phyloP scores from a whole-genome alignment of 305 asterid species.

The Ilex paraguariensis region DNA sequence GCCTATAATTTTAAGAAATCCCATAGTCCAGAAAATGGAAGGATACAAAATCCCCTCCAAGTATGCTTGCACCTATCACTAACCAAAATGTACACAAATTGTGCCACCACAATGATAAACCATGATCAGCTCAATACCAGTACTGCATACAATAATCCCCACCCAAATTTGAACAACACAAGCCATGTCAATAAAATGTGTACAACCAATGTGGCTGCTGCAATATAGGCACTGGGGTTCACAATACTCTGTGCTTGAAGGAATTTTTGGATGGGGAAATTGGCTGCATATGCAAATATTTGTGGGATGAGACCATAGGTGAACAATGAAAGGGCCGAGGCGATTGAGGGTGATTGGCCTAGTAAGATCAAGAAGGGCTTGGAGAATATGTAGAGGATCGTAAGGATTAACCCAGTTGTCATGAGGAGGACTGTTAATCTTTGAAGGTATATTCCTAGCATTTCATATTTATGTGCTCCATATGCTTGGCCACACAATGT shows the following conservation, averaged over 20 bases:
- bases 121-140: slow-evolving; percentile 30
- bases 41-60: slow-evolving; percentile 29
- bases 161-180: slow-evolving; percentile 19
- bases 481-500: slow-evolving; percentile 47
- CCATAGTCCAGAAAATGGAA: slow-evolving; percentile 41
- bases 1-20: slow-evolving; percentile 29
- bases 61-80: slow-evolving; percentile 24
- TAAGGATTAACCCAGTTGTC: slow-evolving; percentile 25
- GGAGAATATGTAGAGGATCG: slow-evolving; percentile 24
- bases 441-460: slow-evolving; percentile 37
- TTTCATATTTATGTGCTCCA: slow-evolving; percentile 37
- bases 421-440: slow-evolving; percentile 34
- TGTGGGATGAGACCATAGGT: slow-evolving; percentile 41
- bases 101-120: slow-evolving; percentile 36
- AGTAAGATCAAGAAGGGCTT: slow-evolving; percentile 26
- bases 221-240: slow-evolving; percentile 31
- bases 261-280: slow-evolving; percentile 34
- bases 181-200: slow-evolving; percentile 33
- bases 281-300: slow-evolving; percentile 35
- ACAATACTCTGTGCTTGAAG: slow-evolving; percentile 36
- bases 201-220: slow-evolving; percentile 20
- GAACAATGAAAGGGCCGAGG: slow-evolving; percentile 26
- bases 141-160: slow-evolving; percentile 34
- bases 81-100: slow-evolving; percentile 25
- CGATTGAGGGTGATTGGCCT: slow-evolving; percentile 30